phyloP scores from a whole-genome alignment of 129 eudicot genomes.

The Centella asiatica region DNA sequence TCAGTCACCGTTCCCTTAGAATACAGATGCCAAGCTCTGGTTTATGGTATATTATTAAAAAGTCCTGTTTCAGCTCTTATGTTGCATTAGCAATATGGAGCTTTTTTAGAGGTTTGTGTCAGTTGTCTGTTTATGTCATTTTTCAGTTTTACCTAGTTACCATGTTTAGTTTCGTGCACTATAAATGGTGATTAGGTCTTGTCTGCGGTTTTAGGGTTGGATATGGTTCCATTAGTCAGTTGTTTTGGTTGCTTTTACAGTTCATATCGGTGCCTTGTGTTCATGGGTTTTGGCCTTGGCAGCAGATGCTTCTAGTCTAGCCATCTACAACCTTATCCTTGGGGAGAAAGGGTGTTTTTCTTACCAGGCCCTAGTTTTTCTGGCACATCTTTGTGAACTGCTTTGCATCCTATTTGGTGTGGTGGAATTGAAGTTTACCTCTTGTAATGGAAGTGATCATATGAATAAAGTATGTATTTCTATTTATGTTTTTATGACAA shows the following conservation, averaged over 20 bases:
- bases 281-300: slow-evolving; percentile 54
- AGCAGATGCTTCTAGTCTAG: slow-evolving; percentile 19
- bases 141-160: slow-evolving; percentile 19
- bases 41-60: slow-evolving; percentile 20
- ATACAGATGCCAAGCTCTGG: slow-evolving; percentile 32
- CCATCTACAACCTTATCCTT: slow-evolving; percentile 34
- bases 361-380: slow-evolving; percentile 53
- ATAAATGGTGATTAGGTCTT: slow-evolving; percentile 12
- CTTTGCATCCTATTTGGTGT: too few species aligned
- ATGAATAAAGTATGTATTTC: too few species aligned
- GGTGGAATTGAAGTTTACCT: too few species aligned
- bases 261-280: slow-evolving; percentile 30
- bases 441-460: too few species aligned
- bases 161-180: slow-evolving; percentile 5
- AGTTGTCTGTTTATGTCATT: neutral
- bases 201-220: slow-evolving; percentile 11
- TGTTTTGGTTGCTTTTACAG: slow-evolving; percentile 28
- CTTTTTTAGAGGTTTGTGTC: slow-evolving; percentile 21
- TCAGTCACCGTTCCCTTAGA: slow-evolving; percentile 37
- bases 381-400: too few species aligned
- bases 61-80: slow-evolving; percentile 27
- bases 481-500: too few species aligned
- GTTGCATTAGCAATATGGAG: slow-evolving; percentile 7
- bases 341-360: slow-evolving; percentile 43
- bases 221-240: slow-evolving; percentile 20